Evolutionary conservation across 2,329 filamentous ascomycete genomes (phyloP).

Genomic region (Exutisphaerella laricina): DNA sequence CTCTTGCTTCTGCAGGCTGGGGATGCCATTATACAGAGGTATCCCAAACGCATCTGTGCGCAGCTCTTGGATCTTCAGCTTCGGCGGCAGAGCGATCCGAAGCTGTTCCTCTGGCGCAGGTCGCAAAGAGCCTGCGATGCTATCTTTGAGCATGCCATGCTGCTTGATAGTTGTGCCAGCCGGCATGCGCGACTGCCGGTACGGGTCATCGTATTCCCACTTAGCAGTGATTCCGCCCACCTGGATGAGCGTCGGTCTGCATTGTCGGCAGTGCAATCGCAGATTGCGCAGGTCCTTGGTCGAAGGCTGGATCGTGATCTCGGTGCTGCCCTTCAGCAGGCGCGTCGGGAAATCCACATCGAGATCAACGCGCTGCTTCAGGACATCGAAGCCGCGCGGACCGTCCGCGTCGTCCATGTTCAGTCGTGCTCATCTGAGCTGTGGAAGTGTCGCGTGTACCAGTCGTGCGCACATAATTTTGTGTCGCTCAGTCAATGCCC

Average conservation of each 20-base stretch:
- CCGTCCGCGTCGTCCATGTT: slow-evolving; percentile 12
- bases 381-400: slow-evolving; percentile 51
- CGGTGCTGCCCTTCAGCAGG: slow-evolving; percentile 69
- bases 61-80: slow-evolving; percentile 57
- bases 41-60: slow-evolving; percentile 38
- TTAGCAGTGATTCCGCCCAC: slow-evolving; percentile 40
- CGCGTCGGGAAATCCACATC: slow-evolving; percentile 80
- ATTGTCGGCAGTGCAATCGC: slow-evolving; percentile 58
- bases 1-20: slow-evolving; percentile 29
- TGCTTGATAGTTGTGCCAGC: slow-evolving; percentile 60
- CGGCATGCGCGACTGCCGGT: slow-evolving; percentile 59
- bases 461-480: too few relatives aligned
- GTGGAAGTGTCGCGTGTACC: too few relatives aligned
- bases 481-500: too few relatives aligned
- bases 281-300: slow-evolving; percentile 51
- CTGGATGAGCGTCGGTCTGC: slow-evolving; percentile 50
- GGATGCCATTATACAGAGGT: slow-evolving; percentile 41
- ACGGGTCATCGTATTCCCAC: slow-evolving; percentile 55
- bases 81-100: slow-evolving; percentile 54
- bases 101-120: slow-evolving; percentile 53
- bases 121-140: slow-evolving; percentile 55
- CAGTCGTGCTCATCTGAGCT: too few relatives aligned
- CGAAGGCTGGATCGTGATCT: slow-evolving; percentile 70
- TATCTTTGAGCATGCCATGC: slow-evolving; percentile 69
- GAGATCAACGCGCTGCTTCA: slow-evolving; percentile 81